Conservation (phyloP, 306 rosid genomes). For the Abrus precatorius region DNA sequence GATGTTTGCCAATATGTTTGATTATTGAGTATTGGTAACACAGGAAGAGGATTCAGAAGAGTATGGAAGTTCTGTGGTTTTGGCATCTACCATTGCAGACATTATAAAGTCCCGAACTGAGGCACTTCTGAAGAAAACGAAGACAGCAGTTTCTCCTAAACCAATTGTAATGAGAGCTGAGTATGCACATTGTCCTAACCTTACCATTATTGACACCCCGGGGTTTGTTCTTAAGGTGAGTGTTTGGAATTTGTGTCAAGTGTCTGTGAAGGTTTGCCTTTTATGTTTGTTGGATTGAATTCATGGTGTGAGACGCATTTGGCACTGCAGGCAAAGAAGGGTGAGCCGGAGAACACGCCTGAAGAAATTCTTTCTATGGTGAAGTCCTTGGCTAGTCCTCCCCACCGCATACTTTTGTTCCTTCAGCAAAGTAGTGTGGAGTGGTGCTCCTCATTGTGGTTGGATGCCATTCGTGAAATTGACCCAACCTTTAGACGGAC, state of each 20-base stretch:
- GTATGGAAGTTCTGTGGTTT: conserved; percentile 81
- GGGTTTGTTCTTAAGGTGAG: conserved; percentile 97
- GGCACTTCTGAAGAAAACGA: conserved; percentile 76
- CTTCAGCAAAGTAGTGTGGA: conserved; percentile 99
- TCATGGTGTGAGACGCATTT: conserved; percentile 21
- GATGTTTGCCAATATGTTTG: background rate
- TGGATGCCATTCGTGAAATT: conserved; percentile 89
- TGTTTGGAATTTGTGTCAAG: background rate
- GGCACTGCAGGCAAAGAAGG: conserved; percentile 85
- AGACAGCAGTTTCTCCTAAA: conserved; percentile 86
- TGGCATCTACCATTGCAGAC: conserved; percentile 86
- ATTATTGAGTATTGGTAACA: conserved; percentile 33
- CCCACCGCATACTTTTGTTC: conserved; percentile 88
- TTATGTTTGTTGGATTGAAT: conserved; percentile 19
- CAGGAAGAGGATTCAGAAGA: conserved; percentile 98
- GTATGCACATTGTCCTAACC: conserved; percentile 93
- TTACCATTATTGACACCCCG: conserved; percentile 96
- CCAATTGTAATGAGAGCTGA: conserved; percentile 97
- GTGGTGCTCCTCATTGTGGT: conserved; percentile 98
- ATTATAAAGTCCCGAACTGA: conserved; percentile 86
- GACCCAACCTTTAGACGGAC: conserved; percentile 87
- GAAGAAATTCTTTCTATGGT: conserved; percentile 97
- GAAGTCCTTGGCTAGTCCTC: conserved; percentile 91
- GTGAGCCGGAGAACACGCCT: conserved; percentile 93
- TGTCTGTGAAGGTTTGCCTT: conserved; percentile 22